Evolutionary conservation across 257 asterid genomes (phyloP), one percentile per base, ranked within the genome.

Genomic region (Scutellaria barbata): DNA sequence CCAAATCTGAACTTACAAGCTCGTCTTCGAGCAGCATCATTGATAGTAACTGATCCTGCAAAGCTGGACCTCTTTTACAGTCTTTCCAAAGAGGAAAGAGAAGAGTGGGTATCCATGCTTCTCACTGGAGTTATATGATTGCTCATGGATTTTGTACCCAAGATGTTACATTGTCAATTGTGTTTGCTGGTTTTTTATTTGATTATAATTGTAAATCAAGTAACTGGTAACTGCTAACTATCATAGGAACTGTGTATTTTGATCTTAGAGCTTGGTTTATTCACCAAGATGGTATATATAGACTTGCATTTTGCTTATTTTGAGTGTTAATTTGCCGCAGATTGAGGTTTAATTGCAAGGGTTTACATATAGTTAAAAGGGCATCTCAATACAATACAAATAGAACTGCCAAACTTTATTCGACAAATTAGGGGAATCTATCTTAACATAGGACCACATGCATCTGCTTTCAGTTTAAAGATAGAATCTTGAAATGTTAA

Each of bases 81-180:
- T 74, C 69, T 66, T 11, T 30, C 79, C 2, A 45, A 58, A 57
- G 74, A 74, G 63, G 79, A 74, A 58, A 47, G 69, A 58, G 40
- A 37, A 45, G 78, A 74, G 69, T 66, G 78, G 73, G 74, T 74
- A 18, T 56, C 78, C 61, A 74, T 74, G 78, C 58, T 74, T 25
- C 78, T 74, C 42, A n/a, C 47, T 56, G 74, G 78, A 47, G 63
- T 74, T 12, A 39, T 66, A 74, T 74, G 74, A 66, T 47, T 33
- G 42, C 25, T 3, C 1, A 54, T 30, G 45, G 18, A 45, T 45
- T 56, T 60, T 7, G 18, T 20, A 18, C 51, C 13, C 13, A 10
- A n/a, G 8, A 48, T 61, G 48, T 61, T 16, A 9, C 75, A 46
- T 4, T 47, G 43, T 17, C 8, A 4, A 46, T 35, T 10, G 10